Conservation (phyloP, 192 early-diverging fungal species). For the Coemansia sp. region DNA sequence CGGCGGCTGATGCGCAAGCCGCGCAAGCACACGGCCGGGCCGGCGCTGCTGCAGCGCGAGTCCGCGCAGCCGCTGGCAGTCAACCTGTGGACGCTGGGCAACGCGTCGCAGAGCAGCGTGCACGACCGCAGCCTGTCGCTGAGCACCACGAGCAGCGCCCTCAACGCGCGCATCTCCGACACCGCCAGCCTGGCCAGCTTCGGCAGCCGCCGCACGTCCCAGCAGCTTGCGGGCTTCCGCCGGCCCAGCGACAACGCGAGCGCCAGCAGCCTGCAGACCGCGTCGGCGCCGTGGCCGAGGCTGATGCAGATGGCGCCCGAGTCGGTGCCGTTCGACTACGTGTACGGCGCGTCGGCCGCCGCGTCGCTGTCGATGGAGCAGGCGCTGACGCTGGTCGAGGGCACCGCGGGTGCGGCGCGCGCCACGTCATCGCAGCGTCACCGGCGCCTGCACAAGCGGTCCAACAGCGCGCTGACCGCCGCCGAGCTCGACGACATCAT, state of each 20-base stretch:
- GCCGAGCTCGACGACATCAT: slow-evolving; percentile 49
- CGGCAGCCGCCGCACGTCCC: slow-evolving; percentile 4
- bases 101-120: not conserved
- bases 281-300: slow-evolving; percentile 2
- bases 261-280: not conserved
- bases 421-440: not conserved
- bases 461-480: slow-evolving; percentile 28
- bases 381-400: slow-evolving; percentile 37
- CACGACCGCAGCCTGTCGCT: slow-evolving; percentile 19
- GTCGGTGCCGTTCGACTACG: slow-evolving; percentile 31
- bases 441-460: slow-evolving; percentile 37
- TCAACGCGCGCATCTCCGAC: slow-evolving; percentile 17
- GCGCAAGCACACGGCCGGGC: slow-evolving; percentile 5
- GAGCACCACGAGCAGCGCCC: slow-evolving; percentile 20
- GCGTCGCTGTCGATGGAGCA: slow-evolving; percentile 40
- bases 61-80: slow-evolving; percentile 6
- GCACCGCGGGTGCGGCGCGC: slow-evolving; percentile 1
- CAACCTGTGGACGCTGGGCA: slow-evolving; percentile 5
- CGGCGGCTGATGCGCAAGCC: slow-evolving; percentile 36
- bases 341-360: slow-evolving; percentile 15
- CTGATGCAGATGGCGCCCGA: slow-evolving; percentile 19
- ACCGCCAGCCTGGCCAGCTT: not conserved
- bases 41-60: not conserved
- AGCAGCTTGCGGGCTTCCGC: slow-evolving; percentile 1
- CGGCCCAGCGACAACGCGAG: slow-evolving; percentile 16